Base-by-base conservation (phyloP, 73 alveolate genomes). In the Stentor roeselii region DNA sequence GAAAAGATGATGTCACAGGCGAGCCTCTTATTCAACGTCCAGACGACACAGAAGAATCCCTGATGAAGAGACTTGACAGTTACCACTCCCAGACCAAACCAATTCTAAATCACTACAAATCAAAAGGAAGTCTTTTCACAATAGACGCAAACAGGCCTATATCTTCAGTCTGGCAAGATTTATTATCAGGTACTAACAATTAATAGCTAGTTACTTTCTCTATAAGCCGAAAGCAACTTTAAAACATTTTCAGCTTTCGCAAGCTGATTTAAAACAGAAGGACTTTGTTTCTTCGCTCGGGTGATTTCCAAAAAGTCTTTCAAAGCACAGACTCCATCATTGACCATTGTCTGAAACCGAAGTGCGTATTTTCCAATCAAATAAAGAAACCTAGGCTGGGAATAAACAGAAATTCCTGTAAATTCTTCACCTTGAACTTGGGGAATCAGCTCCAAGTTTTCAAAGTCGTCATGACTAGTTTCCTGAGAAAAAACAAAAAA, bases 41-140 rank as follows among this genome's bases (percentile, higher is more conserved):
- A 4, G 98, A 93, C 75, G 98, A 93, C 88, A 93, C 91, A 30
- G 98, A 89, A 6, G 96, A 91, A 84, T 92, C 90, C 31, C 86
- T 93, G 84, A 83, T 42, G 83, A 91, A 84, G 86, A 93, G 98
- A 61, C 83, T 93, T 60, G 85, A 76, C 34, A 86, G 86, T 36
- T 93, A 93, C 82, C 93, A 93, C 89, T 75, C 82, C 38, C 83
- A 60, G 82, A 93, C 98, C 37, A 82, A 91, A 3, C 98, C 98
- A 60, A 92, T 93, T 78, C 83, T 93, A 84, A 92, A 93, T 40
- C 90, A 92, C 90, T 93, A 92, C 90, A 80, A 82, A 59, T 83
- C 83, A 59, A 85, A 86, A 85, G 89, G 84, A 60, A 11, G 82
- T 36, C 89, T 89, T 34, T 50, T 60, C 61, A 82, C 89, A 21